Base-by-base conservation (phyloP, 2,329 filamentous ascomycete species). In the Hymenoscyphus occultus region DNA sequence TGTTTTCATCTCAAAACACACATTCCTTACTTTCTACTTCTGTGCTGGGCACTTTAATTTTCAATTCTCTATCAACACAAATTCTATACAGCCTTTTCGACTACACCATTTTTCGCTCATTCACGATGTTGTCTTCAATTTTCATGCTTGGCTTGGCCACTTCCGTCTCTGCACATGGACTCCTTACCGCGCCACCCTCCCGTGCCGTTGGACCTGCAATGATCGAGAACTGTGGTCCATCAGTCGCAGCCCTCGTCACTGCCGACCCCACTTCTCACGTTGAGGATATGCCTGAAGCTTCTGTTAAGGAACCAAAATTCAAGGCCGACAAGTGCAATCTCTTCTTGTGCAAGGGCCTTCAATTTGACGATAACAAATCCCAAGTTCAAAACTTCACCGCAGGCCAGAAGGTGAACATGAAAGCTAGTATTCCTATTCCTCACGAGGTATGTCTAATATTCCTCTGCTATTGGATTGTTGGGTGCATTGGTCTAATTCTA, bases 261-360 rank as follows among this genome's bases (percentile, higher is more conserved):
- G 61, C 67, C 6, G 70, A 72, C 59, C 62, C 63, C 19, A 72
- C 69, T 19, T 65, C 62, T 39, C 70, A 80, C 13, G 75, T 78
- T 2, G 67, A 75, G 62, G 71, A 70, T 6, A 71, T 78, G 39
- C 71, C 76, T 4, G 63, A 72, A 9, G 77, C 78, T 64, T 75
- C 75, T 16, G 76, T 76, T 6, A 74, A 76, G 6, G 74, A 74
- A 1, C 66, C 71, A 39, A 48, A 68, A 59, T 69, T 70, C 62
- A 67, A 68, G 45, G 57, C 63, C 9, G 60, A 60, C 6, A 62
- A 58, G 69, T 77, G 79, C 75, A 77, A 81, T 66, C 71, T 82
- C 51, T 78, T 78, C 68, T 78, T 82, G 63, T 83, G 81, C 78
- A 79, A 79, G 65, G 81, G 81, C 12, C 78, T 79, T 71, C 74